These are phyloP conservation scores for Blepharisma japonicum DNA, from an alignment of 73 alveolate species.

Conservation along the genomic window DNA sequence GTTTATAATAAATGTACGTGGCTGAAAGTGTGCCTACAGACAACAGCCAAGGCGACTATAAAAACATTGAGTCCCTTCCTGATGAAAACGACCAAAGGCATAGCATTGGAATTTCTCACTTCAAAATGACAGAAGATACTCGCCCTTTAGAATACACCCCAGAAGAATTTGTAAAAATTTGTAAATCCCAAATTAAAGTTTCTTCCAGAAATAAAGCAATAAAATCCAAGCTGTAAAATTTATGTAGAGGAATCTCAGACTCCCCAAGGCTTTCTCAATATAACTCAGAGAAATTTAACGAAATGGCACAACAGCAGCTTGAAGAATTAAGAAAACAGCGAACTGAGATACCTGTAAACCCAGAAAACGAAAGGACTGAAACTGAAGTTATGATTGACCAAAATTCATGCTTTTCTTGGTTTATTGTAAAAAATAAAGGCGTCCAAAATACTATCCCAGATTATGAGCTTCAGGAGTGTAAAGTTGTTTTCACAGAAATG, in stretches of 20 bases:
- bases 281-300: not conserved
- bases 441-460: not conserved
- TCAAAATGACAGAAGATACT: too few species aligned
- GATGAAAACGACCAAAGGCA: too few species aligned
- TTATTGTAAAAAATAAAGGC: not conserved
- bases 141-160: not conserved
- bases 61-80: too few species aligned
- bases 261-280: not conserved
- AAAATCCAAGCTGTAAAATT: not conserved
- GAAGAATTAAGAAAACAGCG: constrained; percentile 1
- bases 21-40: too few species aligned
- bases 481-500: not conserved
- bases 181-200: not conserved
- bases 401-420: not conserved
- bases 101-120: too few species aligned
- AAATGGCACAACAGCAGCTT: constrained; percentile 16
- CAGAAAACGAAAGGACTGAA: not conserved
- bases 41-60: too few species aligned
- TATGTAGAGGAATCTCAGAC: not conserved
- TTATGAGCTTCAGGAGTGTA: not conserved
- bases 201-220: not conserved
- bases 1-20: too few species aligned
- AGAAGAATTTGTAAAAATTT: not conserved
- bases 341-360: not conserved
- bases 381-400: not conserved